Evolutionary conservation across 2,329 filamentous ascomycete species (phyloP), one percentile per base, ranked within the genome.

Genomic region (Neonectria coccinea): DNA sequence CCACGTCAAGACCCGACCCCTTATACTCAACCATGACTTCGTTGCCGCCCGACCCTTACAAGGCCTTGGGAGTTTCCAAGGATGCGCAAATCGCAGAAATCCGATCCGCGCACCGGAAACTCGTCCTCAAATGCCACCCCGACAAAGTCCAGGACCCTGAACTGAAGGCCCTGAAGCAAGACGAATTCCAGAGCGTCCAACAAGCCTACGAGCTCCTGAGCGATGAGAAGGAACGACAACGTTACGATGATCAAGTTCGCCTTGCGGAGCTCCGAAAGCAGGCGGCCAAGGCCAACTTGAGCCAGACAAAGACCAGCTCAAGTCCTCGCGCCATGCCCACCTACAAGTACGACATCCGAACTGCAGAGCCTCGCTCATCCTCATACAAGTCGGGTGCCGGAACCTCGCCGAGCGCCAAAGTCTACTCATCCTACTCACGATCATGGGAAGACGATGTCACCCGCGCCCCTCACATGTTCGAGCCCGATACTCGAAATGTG

Each of bases 181-280:
- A 93, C 72, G 91, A 97, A 79, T 99, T 98, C 75, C 94, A 97
- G 79, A 90, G 89, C 77, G 92, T 98, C 36, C 94, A 97, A 78
- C 89, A 94, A 73, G 94, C 96, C 55, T 99, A 97, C 80, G 96
- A 98, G 79, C 84, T 96, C 31, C 87, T 99, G 65, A 92, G 89
- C 74, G 91, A 97, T 76, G 91, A 95, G 29, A 84, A 82, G 7
- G 88, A 90, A 76, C 85, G 93, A 64, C 80, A 83, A 63, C 89
- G 89, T 70, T 97, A 97, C 78, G 93, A 98, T 79, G 89, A 93
- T 56, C 86, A 90, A 75, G 84, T 91, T 66, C 88, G 85, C 73
- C 79, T 94, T 67, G 88, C 87, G 55, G 88, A 90, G 76, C 80
- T 93, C 73, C 86, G 86, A 75, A 88, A 87, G 78, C 80, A 86